Percentiles rank a stretch among this genome's conserved stretches.
These are phyloP conservation scores for Ambrosia trifida DNA, from an alignment of 129 eudicot genomes.

Conservation along the genomic window DNA sequence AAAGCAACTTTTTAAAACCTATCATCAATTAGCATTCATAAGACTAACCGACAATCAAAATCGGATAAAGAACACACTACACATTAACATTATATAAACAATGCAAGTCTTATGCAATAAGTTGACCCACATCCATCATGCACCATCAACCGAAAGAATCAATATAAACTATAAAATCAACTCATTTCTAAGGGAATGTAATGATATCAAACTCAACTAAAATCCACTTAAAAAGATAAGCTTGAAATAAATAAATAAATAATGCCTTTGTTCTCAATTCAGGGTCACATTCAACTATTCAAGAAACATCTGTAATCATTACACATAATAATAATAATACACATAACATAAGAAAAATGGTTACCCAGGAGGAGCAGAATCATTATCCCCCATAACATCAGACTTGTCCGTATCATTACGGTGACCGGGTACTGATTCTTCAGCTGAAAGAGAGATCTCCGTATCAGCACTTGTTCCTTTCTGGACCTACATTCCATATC, in stretches of 20 bases:
- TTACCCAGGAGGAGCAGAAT: slow-evolving; percentile 62
- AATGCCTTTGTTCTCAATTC: slow-evolving; percentile 1
- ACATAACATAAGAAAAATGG: not conserved
- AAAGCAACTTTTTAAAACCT: not conserved
- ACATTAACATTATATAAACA: not conserved
- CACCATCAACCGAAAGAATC: slow-evolving; percentile 10
- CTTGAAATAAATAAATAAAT: no score
- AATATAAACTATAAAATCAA: slow-evolving; percentile 1
- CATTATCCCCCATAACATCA: slow-evolving; percentile 51
- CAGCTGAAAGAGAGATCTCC: slow-evolving; percentile 57
- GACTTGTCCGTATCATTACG: slow-evolving; percentile 48
- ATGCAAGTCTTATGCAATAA: not conserved
- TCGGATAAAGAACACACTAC: not conserved
- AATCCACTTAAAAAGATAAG: not conserved
- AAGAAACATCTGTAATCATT: slow-evolving; percentile 13
- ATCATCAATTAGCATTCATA: slow-evolving; percentile 4
- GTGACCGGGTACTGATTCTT: slow-evolving; percentile 44
- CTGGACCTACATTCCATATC: slow-evolving; percentile 56
- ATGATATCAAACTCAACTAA: not conserved
- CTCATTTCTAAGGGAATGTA: slow-evolving; percentile 2
- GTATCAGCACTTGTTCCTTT: slow-evolving; percentile 59
- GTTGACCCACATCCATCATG: slow-evolving; percentile 18
- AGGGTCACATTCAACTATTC: slow-evolving; percentile 1
- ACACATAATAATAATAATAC: not conserved
- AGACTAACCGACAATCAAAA: not conserved